Conservation (phyloP, 768 basidiomycete species). For the Crepidotus variabilis region DNA sequence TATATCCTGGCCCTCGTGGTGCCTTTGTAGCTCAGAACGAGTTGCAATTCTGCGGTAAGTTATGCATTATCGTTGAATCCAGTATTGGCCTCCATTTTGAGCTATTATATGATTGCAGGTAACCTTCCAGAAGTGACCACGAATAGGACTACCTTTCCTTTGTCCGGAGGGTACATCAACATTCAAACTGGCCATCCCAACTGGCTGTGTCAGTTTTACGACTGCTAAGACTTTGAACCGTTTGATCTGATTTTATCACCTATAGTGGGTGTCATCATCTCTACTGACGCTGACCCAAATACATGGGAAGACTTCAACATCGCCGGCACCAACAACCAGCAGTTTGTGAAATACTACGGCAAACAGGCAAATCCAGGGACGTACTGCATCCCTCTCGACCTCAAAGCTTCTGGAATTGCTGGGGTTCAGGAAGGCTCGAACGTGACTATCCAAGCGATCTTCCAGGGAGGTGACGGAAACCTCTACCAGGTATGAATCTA, state of each 20-base stretch:
- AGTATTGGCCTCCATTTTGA: not conserved
- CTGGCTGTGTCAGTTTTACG: slow-evolving; percentile 44
- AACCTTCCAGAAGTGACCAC: slow-evolving; percentile 50
- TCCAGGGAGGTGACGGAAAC: slow-evolving; percentile 61
- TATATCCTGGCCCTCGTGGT: slow-evolving; percentile 69
- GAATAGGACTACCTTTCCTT: slow-evolving; percentile 66
- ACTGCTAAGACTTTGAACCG: too few relatives aligned
- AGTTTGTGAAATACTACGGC: slow-evolving; percentile 41
- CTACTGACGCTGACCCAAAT: slow-evolving; percentile 57
- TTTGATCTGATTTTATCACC: slow-evolving; percentile 4
- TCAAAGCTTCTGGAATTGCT: slow-evolving; percentile 41
- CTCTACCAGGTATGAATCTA: slow-evolving; percentile 55
- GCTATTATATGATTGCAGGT: slow-evolving; percentile 33
- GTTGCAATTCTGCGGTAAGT: slow-evolving; percentile 61
- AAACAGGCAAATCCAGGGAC: slow-evolving; percentile 47
- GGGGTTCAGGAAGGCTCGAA: slow-evolving; percentile 55
- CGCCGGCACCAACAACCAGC: slow-evolving; percentile 18
- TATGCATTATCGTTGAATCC: not conserved
- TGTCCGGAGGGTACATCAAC: slow-evolving; percentile 55
- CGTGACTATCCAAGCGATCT: slow-evolving; percentile 65
- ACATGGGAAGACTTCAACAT: slow-evolving; percentile 58
- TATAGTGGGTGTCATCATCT: slow-evolving; percentile 49
- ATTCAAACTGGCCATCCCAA: slow-evolving; percentile 54
- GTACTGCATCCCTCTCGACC: slow-evolving; percentile 64
- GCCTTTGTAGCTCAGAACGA: slow-evolving; percentile 55